Percentiles rank a stretch among this genome's conserved stretches.
phyloP scores from a whole-genome alignment of 2,329 filamentous ascomycete genomes.

The Aspergillus calidoustus region DNA sequence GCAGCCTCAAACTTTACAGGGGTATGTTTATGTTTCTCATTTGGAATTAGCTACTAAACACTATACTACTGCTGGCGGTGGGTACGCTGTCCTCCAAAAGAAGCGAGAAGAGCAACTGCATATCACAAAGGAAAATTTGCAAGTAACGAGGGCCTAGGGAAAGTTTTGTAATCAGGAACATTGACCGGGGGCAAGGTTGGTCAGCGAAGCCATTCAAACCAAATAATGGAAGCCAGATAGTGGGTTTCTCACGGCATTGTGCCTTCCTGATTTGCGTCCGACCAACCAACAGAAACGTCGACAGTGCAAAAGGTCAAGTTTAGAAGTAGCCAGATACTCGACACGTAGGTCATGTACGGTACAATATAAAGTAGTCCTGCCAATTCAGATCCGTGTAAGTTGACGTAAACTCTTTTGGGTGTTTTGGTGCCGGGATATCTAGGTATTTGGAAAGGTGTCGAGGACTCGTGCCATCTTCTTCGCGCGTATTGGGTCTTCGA shows the following conservation, averaged over 20 bases:
- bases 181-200: not conserved
- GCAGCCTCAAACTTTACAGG: no score
- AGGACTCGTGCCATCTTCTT: constrained; percentile 67
- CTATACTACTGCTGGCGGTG: constrained; percentile 1
- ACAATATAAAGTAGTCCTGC: not conserved
- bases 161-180: not conserved
- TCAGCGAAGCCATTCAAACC: not conserved
- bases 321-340: not conserved
- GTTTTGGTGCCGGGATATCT: not conserved
- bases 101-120: not conserved
- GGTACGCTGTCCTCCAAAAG: not conserved
- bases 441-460: constrained; percentile 29
- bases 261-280: not conserved
- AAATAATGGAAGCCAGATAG: not conserved
- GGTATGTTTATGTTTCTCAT: not conserved
- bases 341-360: not conserved
- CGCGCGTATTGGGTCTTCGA: constrained; percentile 68
- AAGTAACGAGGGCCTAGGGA: not conserved
- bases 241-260: not conserved
- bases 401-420: not conserved
- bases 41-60: constrained; percentile 10
- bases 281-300: not conserved
- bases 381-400: not conserved
- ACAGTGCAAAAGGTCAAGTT: not conserved
- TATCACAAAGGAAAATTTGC: not conserved